These are phyloP conservation scores for Capsella rubella DNA, from an alignment of 441 rosid genomes.

Conservation along the genomic window DNA sequence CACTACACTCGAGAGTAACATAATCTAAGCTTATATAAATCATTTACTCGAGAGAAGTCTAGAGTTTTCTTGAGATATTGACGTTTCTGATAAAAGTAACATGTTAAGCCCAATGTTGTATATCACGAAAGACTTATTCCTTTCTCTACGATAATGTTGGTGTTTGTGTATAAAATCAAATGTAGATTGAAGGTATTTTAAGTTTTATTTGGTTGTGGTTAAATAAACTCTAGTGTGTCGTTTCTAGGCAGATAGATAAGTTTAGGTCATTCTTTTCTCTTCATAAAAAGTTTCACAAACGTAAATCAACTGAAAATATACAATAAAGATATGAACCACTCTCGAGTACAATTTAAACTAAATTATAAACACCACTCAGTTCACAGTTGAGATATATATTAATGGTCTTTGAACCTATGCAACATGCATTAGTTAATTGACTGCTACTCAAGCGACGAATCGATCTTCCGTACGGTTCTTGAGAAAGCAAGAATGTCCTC, in stretches of 20 bases:
- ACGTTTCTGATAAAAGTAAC: neutral
- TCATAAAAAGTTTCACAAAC: neutral
- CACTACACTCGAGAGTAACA: neutral
- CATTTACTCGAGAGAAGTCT: constrained; percentile 7
- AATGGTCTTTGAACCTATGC: neutral
- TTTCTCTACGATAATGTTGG: neutral
- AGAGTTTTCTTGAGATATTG: constrained; percentile 29
- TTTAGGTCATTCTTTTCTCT: neutral
- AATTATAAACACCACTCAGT: neutral
- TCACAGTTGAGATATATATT: neutral
- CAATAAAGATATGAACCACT: neutral
- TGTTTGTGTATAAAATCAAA: neutral
- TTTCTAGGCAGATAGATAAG: neutral
- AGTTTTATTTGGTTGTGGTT: neutral
- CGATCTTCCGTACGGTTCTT: constrained; percentile 49
- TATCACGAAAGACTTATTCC: neutral
- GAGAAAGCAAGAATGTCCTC: constrained; percentile 54
- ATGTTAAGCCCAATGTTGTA: constrained; percentile 16
- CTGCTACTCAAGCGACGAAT: constrained; percentile 51
- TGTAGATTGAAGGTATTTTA: neutral
- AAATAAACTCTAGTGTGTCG: neutral
- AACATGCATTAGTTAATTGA: neutral
- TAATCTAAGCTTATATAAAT: constrained; percentile 2
- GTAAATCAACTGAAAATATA: neutral
- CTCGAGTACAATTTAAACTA: neutral